phyloP scores from a whole-genome alignment of 805 yeast species.

The Candida multigemmis region DNA sequence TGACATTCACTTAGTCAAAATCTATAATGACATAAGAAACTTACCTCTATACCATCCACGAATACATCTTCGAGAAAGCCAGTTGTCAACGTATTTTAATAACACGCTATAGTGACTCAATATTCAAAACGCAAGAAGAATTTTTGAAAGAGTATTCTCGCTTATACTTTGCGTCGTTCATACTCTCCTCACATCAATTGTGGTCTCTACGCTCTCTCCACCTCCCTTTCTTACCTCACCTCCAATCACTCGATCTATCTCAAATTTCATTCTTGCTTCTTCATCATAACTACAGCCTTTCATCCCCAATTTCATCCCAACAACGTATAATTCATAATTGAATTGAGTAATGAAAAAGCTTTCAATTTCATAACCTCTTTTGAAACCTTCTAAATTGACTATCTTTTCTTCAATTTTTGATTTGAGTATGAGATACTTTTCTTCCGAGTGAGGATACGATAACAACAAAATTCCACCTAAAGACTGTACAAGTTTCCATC shows the following conservation, averaged over 20 bases:
- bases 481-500: slow-evolving; percentile 42
- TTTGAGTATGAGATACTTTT: slow-evolving; percentile 26
- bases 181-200: slow-evolving; percentile 21
- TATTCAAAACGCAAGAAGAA: too few species aligned
- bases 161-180: too few species aligned
- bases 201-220: slow-evolving; percentile 20
- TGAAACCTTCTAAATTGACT: slow-evolving; percentile 42
- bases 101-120: too few species aligned
- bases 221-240: slow-evolving; percentile 19
- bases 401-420: slow-evolving; percentile 36
- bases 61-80: too few species aligned
- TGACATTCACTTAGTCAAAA: too few species aligned
- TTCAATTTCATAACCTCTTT: slow-evolving; percentile 37
- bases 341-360: slow-evolving; percentile 51
- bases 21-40: too few species aligned
- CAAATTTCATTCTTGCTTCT: slow-evolving; percentile 47
- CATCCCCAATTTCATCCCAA: slow-evolving; percentile 48
- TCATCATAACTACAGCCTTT: slow-evolving; percentile 67
- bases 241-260: slow-evolving; percentile 34
- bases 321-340: slow-evolving; percentile 50
- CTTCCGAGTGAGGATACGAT: slow-evolving; percentile 40
- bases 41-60: too few species aligned
- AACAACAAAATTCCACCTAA: slow-evolving; percentile 46
- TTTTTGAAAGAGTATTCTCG: too few species aligned
- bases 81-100: too few species aligned